phyloP scores from a whole-genome alignment of 495 filamentous ascomycete genomes.

The Alectoria sarmentosa region DNA sequence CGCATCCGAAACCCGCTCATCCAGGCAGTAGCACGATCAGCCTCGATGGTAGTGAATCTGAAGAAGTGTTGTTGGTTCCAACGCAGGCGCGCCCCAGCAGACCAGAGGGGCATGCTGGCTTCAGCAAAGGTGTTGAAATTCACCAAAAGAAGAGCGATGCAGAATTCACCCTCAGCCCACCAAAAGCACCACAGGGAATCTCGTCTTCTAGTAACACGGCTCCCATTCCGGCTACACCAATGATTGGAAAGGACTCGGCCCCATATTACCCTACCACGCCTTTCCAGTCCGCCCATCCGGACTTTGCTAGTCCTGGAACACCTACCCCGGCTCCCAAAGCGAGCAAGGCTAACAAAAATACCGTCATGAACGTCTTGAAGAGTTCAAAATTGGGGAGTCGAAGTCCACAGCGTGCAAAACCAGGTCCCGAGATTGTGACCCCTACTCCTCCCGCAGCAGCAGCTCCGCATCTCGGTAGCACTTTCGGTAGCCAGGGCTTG shows the following conservation, averaged over 20 bases:
- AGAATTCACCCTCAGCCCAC: neutral
- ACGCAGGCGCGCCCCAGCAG: neutral
- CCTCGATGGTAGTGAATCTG: neutral
- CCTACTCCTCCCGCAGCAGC: neutral
- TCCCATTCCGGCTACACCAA: neutral
- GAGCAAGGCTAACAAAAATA: neutral
- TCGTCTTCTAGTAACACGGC: neutral
- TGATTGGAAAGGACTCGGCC: neutral
- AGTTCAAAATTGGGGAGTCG: neutral
- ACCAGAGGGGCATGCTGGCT: neutral
- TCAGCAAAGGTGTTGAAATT: neutral
- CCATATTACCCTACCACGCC: neutral
- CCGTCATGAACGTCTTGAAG: neutral
- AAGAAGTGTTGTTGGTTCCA: neutral
- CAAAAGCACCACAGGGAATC: neutral
- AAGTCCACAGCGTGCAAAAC: neutral
- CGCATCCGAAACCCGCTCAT: neutral
- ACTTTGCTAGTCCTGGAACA: neutral
- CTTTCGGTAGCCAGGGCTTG: constrained; percentile 1
- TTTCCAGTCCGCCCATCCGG: neutral
- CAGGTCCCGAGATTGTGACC: neutral
- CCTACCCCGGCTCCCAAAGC: neutral
- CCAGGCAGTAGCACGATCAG: neutral
- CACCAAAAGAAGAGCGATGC: neutral
- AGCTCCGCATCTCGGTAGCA: neutral